phyloP scores from a whole-genome alignment of 768 basidiomycete species.

The Glaciozyma martinii region DNA sequence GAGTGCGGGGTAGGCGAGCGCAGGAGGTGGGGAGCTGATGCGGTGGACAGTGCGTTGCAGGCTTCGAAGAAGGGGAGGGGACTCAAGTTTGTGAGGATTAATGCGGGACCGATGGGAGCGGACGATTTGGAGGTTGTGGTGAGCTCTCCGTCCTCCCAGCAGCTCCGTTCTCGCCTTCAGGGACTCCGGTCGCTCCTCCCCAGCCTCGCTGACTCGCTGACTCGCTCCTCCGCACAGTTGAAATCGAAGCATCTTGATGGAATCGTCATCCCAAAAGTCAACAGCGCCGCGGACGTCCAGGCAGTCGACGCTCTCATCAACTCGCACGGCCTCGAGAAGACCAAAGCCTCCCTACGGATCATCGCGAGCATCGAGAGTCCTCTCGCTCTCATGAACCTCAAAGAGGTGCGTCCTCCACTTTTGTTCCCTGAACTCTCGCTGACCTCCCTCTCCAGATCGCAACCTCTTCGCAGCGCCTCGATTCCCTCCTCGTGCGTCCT shows the following conservation, averaged over 20 bases:
- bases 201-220: not conserved
- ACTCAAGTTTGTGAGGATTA: slow-evolving; percentile 38
- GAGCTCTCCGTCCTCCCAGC: not conserved
- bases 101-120: slow-evolving; percentile 35
- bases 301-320: slow-evolving; percentile 50
- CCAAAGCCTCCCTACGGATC: slow-evolving; percentile 46
- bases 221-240: slow-evolving; percentile 41
- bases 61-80: not conserved
- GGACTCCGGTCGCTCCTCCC: too few relatives aligned
- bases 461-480: slow-evolving; percentile 49
- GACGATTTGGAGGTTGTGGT: slow-evolving; percentile 37
- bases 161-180: too few relatives aligned
- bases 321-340: slow-evolving; percentile 29
- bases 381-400: slow-evolving; percentile 55
- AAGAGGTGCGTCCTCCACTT: slow-evolving; percentile 37
- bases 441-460: slow-evolving; percentile 53
- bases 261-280: slow-evolving; percentile 77
- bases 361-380: slow-evolving; percentile 84
- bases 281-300: slow-evolving; percentile 58
- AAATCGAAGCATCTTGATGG: slow-evolving; percentile 49
- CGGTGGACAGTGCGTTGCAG: not conserved
- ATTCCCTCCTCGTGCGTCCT: too few relatives aligned
- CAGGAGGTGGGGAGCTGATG: too few relatives aligned
- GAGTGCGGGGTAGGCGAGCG: not conserved
- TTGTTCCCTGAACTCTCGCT: too few relatives aligned